A percentile compares a stretch with the other conserved stretches of the same genome.
phyloP scores from a whole-genome alignment of 345 rosid species.

The Nephelium lappaceum region DNA sequence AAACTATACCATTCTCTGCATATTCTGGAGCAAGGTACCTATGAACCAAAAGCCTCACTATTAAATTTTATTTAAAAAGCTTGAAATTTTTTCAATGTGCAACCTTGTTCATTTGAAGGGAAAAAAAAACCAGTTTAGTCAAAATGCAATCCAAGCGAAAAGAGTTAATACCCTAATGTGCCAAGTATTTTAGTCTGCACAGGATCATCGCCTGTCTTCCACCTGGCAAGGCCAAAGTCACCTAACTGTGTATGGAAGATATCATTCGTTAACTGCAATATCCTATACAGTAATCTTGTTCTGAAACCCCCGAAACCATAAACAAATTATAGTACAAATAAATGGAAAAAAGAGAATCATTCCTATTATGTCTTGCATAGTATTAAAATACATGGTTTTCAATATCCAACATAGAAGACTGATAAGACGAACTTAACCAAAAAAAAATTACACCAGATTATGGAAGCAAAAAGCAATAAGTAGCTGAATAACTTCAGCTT shows the following conservation, averaged over 20 bases:
- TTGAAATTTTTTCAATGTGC: background rate
- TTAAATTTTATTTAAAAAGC: background rate
- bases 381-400: too few relatives aligned
- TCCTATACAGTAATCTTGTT: background rate
- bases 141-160: too few relatives aligned
- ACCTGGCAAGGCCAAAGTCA: slow-evolving; percentile 73
- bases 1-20: slow-evolving; percentile 58
- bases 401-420: too few relatives aligned
- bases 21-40: slow-evolving; percentile 73
- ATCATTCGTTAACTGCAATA: slow-evolving; percentile 16
- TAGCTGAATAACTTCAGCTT: too few relatives aligned
- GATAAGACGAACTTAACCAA: too few relatives aligned
- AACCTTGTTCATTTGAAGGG: too few relatives aligned
- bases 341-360: background rate
- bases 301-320: background rate
- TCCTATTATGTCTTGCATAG: too few relatives aligned
- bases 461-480: too few relatives aligned
- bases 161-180: slow-evolving; percentile 53
- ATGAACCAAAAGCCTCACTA: slow-evolving; percentile 7
- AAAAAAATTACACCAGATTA: too few relatives aligned
- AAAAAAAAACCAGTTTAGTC: too few relatives aligned
- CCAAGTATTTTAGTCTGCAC: slow-evolving; percentile 61
- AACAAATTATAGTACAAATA: background rate
- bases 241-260: slow-evolving; percentile 46
- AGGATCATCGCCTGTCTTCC: slow-evolving; percentile 56